These are phyloP conservation scores for Polygonum maritimum DNA, from an alignment of 148 eudicot genomes.

Conservation along the genomic window DNA sequence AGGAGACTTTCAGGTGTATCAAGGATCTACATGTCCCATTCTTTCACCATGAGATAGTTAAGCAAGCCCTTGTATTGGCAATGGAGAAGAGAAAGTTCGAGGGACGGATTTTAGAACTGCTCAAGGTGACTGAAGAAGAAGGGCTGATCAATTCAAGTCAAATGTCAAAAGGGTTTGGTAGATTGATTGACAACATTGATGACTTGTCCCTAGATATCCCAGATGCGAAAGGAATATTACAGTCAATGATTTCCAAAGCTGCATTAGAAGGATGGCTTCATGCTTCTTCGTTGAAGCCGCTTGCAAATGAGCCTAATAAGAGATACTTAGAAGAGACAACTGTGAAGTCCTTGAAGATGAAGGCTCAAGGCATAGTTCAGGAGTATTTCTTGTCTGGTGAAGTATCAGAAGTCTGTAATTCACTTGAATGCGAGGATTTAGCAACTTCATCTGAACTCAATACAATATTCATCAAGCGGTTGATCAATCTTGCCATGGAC, in stretches of 20 bases:
- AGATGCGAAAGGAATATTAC: slow-evolving; percentile 31
- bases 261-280: slow-evolving; percentile 54
- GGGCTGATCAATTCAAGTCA: slow-evolving; percentile 56
- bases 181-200: slow-evolving; percentile 38
- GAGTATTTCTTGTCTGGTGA: slow-evolving; percentile 51
- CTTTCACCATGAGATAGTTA: slow-evolving; percentile 53
- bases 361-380: slow-evolving; percentile 34
- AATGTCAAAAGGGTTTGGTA: slow-evolving; percentile 42
- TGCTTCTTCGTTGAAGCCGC: slow-evolving; percentile 33
- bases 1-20: slow-evolving; percentile 51
- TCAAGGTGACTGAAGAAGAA: slow-evolving; percentile 39
- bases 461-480: slow-evolving; percentile 41
- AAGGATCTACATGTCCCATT: slow-evolving; percentile 49
- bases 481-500: slow-evolving; percentile 50
- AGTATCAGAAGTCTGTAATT: slow-evolving; percentile 31
- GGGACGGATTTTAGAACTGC: slow-evolving; percentile 23
- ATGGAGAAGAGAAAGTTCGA: slow-evolving; percentile 42
- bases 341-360: slow-evolving; percentile 31
- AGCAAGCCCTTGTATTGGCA: slow-evolving; percentile 38
- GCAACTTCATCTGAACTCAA: slow-evolving; percentile 32
- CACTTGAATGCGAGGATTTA: slow-evolving; percentile 28
- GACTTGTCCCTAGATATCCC: slow-evolving; percentile 55
- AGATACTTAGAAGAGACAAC: slow-evolving; percentile 20
- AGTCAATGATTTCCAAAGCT: slow-evolving; percentile 37
- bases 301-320: slow-evolving; percentile 17